Conservation (phyloP, 2,329 filamentous ascomycete genomes). For the Chaetomium sp. region DNA sequence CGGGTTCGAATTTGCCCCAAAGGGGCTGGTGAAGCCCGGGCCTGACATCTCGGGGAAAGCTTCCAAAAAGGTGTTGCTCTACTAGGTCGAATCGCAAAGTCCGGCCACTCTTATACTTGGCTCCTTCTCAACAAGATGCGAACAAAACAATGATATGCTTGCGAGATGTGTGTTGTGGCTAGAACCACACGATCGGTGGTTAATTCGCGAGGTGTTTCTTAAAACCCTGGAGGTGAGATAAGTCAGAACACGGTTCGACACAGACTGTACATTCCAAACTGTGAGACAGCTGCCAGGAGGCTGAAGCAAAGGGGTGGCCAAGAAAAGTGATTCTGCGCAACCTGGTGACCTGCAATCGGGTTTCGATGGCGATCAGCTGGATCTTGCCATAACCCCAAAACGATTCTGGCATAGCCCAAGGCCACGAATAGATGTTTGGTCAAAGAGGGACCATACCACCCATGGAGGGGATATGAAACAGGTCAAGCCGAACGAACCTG, state of each 20-base stretch:
- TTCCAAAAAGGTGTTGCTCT: neutral
- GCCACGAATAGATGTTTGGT: neutral
- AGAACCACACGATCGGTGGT: neutral
- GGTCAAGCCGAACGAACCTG: neutral
- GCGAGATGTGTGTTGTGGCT: neutral
- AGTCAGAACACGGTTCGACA: slow-evolving; percentile 18
- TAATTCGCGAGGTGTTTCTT: slow-evolving; percentile 11
- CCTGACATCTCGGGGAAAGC: slow-evolving; percentile 62
- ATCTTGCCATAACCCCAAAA: neutral
- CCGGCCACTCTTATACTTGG: neutral
- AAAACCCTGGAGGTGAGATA: slow-evolving; percentile 13
- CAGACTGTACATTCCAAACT: slow-evolving; percentile 11
- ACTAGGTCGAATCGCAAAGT: neutral
- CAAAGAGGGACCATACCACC: neutral
- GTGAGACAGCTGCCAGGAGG: slow-evolving; percentile 20
- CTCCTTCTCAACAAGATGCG: neutral
- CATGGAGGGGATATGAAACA: neutral
- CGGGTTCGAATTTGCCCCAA: slow-evolving; percentile 69
- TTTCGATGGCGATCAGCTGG: neutral
- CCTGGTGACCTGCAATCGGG: slow-evolving; percentile 21
- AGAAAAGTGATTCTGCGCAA: neutral
- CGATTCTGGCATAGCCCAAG: neutral
- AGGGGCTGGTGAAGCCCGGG: slow-evolving; percentile 74
- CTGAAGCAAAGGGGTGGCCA: slow-evolving; percentile 7
- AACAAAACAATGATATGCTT: neutral